These are phyloP conservation scores for Malus hybrid DNA, from an alignment of 331 rosid species.

Conservation along the genomic window DNA sequence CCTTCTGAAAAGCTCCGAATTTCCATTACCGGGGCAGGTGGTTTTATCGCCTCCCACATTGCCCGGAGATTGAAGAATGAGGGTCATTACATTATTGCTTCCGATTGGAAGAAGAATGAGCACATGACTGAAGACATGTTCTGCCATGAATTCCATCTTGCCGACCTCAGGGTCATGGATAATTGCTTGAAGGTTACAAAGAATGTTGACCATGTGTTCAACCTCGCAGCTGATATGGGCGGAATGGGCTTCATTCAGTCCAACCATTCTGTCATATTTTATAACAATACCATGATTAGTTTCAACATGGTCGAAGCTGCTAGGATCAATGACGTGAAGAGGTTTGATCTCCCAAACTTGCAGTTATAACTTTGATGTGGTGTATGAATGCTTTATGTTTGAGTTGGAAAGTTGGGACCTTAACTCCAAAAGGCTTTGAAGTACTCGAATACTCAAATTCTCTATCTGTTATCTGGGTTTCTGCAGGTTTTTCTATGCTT, in stretches of 20 bases:
- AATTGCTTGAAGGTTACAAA: constrained; percentile 81
- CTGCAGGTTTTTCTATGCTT: constrained; percentile 84
- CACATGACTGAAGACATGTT: constrained; percentile 98
- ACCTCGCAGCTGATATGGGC: constrained; percentile 99
- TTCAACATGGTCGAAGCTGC: constrained; percentile 96
- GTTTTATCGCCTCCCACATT: constrained; percentile 95
- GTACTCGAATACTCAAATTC: background rate
- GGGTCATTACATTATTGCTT: constrained; percentile 94
- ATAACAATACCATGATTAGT: constrained; percentile 97
- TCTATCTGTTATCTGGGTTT: background rate
- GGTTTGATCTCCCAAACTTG: constrained; percentile 39
- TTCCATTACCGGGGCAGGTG: constrained; percentile 96
- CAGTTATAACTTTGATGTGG: background rate
- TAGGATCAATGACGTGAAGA: constrained; percentile 79
- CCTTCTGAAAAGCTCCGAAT: constrained; percentile 81
- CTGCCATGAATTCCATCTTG: constrained; percentile 93
- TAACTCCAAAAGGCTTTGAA: background rate
- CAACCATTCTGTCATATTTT: constrained; percentile 95
- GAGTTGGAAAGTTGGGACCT: background rate
- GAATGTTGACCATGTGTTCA: constrained; percentile 86
- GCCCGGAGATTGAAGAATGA: constrained; percentile 91
- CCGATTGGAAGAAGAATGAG: constrained; percentile 99
- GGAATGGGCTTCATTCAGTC: constrained; percentile 99
- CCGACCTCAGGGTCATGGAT: constrained; percentile 97
- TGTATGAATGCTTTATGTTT: background rate